Evolutionary conservation across 2,329 filamentous ascomycete genomes (phyloP).

Genomic region (Blastomyces silverae): DNA sequence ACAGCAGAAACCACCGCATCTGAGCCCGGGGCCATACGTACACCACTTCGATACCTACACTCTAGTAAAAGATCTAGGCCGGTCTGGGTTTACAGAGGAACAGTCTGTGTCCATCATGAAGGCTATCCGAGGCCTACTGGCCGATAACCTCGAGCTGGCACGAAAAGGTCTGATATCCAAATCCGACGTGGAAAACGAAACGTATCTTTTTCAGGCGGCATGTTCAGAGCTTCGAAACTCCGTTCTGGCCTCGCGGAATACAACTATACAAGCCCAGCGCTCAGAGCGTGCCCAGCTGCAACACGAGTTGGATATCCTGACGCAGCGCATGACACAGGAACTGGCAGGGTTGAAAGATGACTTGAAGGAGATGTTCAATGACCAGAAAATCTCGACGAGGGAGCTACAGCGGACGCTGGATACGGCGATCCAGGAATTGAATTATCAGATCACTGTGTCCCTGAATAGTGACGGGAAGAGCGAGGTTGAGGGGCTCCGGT

Average conservation of each 20-base stretch:
- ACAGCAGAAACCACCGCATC: slow-evolving; percentile 54
- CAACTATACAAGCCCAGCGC: slow-evolving; percentile 72
- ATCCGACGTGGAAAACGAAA: slow-evolving; percentile 88
- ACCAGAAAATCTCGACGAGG: slow-evolving; percentile 84
- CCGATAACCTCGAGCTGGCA: slow-evolving; percentile 72
- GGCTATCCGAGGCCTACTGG: slow-evolving; percentile 69
- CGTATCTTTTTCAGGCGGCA: slow-evolving; percentile 87
- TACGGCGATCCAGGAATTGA: slow-evolving; percentile 84
- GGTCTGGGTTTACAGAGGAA: slow-evolving; percentile 61
- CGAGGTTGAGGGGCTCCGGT: slow-evolving; percentile 83
- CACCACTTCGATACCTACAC: slow-evolving; percentile 96
- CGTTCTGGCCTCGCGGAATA: slow-evolving; percentile 67
- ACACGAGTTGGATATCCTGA: slow-evolving; percentile 90
- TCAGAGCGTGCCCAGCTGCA: slow-evolving; percentile 79
- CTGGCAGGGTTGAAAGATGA: slow-evolving; percentile 75
- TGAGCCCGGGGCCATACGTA: slow-evolving; percentile 56
- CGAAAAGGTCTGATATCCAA: slow-evolving; percentile 77
- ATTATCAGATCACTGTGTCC: slow-evolving; percentile 89
- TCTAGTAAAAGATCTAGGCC: slow-evolving; percentile 71
- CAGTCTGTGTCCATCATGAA: slow-evolving; percentile 91
- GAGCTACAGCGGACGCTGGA: slow-evolving; percentile 83
- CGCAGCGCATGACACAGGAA: slow-evolving; percentile 79
- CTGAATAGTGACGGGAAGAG: slow-evolving; percentile 87
- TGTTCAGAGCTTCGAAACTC: slow-evolving; percentile 88
- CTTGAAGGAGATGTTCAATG: slow-evolving; percentile 92